These are phyloP conservation scores for Crithidia acanthocephali DNA, from an alignment of 208 protist species.

Conservation along the genomic window DNA sequence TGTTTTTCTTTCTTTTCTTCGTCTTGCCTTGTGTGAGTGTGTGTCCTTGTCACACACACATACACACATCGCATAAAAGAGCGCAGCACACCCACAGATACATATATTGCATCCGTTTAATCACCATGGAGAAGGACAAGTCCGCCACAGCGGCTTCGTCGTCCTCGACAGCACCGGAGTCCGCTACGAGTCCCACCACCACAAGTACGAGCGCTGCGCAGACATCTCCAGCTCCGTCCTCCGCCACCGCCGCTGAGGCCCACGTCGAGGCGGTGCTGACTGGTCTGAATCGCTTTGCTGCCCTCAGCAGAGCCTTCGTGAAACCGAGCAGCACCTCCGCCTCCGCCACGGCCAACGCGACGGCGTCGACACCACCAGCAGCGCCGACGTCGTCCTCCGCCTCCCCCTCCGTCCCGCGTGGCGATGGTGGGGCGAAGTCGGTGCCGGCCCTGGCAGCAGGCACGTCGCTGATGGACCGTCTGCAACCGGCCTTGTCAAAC, in stretches of 20 bases:
- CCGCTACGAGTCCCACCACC: background rate
- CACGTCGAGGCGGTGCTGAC: conserved; percentile 14
- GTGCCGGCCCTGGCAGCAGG: conserved; percentile 13
- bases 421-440: background rate
- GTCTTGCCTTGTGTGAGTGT: background rate
- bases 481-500: conserved; percentile 12
- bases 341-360: background rate
- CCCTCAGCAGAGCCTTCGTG: conserved; percentile 19
- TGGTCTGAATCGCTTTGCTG: conserved; percentile 28
- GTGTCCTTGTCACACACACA: background rate
- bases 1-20: conserved; percentile 6
- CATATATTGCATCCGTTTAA: background rate
- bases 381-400: background rate
- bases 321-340: conserved; percentile 9
- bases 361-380: no score
- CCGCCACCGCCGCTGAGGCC: background rate
- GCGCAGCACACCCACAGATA: no score
- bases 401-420: background rate
- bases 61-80: background rate
- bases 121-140: background rate
- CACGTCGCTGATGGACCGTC: conserved; percentile 20
- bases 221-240: background rate
- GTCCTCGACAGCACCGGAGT: background rate
- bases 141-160: no score
- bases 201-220: background rate